A percentile compares a stretch with the other conserved stretches of the same genome.
phyloP scores from a whole-genome alignment of 1,284 basidiomycete genomes.

The Trichosporon sp. region DNA sequence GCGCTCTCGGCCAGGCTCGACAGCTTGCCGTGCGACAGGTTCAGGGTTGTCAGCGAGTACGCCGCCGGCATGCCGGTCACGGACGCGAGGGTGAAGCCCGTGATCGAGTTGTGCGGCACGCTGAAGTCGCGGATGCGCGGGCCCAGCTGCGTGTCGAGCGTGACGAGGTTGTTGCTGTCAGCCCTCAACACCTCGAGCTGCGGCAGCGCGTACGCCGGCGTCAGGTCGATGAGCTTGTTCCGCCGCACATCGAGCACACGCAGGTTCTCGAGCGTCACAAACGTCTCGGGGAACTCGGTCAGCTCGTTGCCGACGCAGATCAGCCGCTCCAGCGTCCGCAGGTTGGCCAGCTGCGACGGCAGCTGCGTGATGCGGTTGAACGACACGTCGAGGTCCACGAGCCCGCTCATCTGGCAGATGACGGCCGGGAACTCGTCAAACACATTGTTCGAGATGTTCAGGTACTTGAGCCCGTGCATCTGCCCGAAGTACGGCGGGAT shows the following conservation, averaged over 20 bases:
- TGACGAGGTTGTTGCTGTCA: conserved; percentile 75
- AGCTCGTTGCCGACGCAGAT: conserved; percentile 86
- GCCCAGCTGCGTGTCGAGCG: conserved; percentile 70
- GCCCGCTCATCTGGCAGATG: conserved; percentile 66
- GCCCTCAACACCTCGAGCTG: conserved; percentile 64
- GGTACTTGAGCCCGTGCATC: conserved; percentile 65
- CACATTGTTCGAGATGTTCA: conserved; percentile 98
- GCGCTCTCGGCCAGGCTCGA: conserved; percentile 71
- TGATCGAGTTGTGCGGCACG: conserved; percentile 55
- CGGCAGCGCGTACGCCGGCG: conserved; percentile 65
- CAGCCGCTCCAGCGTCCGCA: conserved; percentile 69
- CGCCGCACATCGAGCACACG: conserved; percentile 73
- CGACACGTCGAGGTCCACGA: conserved; percentile 86
- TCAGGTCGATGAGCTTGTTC: conserved; percentile 73
- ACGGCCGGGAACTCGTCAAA: conserved; percentile 75
- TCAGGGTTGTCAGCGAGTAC: conserved; percentile 70
- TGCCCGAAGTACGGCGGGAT: conserved; percentile 81
- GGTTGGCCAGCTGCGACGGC: conserved; percentile 71
- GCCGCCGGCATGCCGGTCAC: conserved; percentile 57
- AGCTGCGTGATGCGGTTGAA: conserved; percentile 86
- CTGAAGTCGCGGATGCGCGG: conserved; percentile 56
- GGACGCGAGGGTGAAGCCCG: conserved; percentile 65
- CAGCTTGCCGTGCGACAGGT: conserved; percentile 87
- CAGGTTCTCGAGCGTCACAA: conserved; percentile 62
- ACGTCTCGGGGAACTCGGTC: conserved; percentile 65